Evolutionary conservation across 2,329 filamentous ascomycete species (phyloP).

Genomic region (Aspergillus versicolor): DNA sequence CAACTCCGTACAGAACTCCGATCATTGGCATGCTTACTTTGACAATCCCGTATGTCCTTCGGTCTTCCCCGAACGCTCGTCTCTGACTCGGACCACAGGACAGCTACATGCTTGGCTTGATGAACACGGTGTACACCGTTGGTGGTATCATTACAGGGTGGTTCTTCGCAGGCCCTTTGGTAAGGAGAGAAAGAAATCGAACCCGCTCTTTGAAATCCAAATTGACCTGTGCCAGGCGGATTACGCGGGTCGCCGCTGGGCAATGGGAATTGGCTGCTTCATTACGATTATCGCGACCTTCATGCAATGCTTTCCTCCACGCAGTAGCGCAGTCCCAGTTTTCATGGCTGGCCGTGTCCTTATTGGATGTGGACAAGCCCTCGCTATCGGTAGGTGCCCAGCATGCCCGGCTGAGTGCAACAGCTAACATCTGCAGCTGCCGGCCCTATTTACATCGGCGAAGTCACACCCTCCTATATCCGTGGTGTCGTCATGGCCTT

Average conservation of each 20-base stretch:
- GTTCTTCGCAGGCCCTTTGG: constrained; percentile 62
- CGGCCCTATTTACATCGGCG: constrained; percentile 69
- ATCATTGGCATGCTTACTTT: constrained; percentile 68
- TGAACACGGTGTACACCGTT: constrained; percentile 71
- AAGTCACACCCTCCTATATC: constrained; percentile 64
- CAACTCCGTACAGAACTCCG: constrained; percentile 68
- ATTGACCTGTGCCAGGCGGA: constrained; percentile 49
- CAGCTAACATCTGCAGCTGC: constrained; percentile 46
- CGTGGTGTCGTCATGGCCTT: constrained; percentile 67
- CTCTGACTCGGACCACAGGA: not conserved
- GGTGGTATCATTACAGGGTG: constrained; percentile 69
- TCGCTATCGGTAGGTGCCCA: constrained; percentile 55
- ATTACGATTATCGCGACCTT: constrained; percentile 68
- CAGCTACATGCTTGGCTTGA: constrained; percentile 50
- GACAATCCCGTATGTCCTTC: constrained; percentile 34
- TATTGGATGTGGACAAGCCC: constrained; percentile 68
- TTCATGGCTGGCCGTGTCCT: constrained; percentile 69
- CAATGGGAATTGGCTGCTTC: constrained; percentile 64
- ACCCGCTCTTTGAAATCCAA: too few species aligned
- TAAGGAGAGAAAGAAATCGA: too few species aligned
- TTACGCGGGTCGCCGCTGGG: constrained; percentile 60
- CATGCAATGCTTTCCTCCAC: constrained; percentile 65
- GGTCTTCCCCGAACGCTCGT: not conserved
- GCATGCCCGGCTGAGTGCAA: not conserved
- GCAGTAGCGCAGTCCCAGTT: constrained; percentile 57